Conservation (phyloP, 169 alveolate species). For the Babesia bovis region DNA sequence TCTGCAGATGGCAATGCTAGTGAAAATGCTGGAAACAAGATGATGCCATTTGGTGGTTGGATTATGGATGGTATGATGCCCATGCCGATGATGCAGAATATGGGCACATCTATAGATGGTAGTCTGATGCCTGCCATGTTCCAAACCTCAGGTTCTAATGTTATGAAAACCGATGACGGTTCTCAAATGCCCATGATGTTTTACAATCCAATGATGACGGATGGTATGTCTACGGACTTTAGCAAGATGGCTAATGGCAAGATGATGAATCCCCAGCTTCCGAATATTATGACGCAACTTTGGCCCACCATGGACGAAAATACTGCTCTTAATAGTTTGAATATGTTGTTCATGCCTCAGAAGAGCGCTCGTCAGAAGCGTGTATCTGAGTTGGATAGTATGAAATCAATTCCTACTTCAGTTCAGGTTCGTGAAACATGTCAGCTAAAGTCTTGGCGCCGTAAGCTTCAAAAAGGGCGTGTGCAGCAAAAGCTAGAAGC, state of each 20-base stretch:
- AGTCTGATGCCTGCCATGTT: constrained; percentile 35
- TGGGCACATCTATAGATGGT: constrained; percentile 16
- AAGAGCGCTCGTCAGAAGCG: constrained; percentile 34
- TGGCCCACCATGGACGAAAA: constrained; percentile 50
- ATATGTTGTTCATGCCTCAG: constrained; percentile 3
- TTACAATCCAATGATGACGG: constrained; percentile 49
- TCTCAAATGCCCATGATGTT: constrained; percentile 39
- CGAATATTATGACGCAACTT: constrained; percentile 39
- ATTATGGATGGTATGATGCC: constrained; percentile 35
- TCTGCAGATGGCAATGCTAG: not conserved
- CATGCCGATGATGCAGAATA: constrained; percentile 19
- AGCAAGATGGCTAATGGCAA: constrained; percentile 30
- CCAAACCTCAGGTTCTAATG: constrained; percentile 3
- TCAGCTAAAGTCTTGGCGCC: constrained; percentile 60
- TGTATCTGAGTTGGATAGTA: constrained; percentile 31
- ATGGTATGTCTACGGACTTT: constrained; percentile 14
- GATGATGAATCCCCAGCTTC: constrained; percentile 6
- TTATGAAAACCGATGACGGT: not conserved
- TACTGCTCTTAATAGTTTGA: constrained; percentile 16
- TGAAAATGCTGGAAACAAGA: not conserved
- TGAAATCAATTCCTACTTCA: constrained; percentile 58
- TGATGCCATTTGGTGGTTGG: constrained; percentile 28
- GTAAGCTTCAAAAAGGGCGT: constrained; percentile 45
- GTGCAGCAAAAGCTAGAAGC: constrained; percentile 33
- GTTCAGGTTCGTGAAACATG: constrained; percentile 63